Base-by-base conservation (phyloP, 352 stramenopile species). In the Elongisporangium senticosum region DNA sequence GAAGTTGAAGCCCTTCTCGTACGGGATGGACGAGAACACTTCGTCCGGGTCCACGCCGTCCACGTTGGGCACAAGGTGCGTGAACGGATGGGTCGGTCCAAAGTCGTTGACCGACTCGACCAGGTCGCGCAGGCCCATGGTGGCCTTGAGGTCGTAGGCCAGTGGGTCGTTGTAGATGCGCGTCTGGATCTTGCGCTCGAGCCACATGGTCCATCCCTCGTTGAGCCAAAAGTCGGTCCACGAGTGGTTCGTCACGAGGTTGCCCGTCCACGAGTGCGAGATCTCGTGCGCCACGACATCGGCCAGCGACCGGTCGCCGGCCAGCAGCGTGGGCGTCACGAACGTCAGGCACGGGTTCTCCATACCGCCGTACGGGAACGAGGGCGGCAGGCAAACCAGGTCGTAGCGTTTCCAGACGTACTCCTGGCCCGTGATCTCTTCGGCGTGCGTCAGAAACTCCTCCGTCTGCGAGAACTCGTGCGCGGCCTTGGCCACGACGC, bases 171-270 rank as follows among this genome's bases (percentile, higher is more conserved):
- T 59, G 17, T 73, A 57, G 53, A 85, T 86, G 4, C 65, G 69
- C 3, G 77, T 79, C 77, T 98, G 96, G 59, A 99, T 98, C 65
- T 98, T 98, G 37, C 96, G 83, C 75, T 99, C 89, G n/a, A 98
- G 83, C 84, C 96, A 99, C 58, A 97, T 88, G 1, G 97, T 99
- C 93, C 93, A 99, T 13, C 96, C 96, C 63, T 99, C 97, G 67
- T 99, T 99, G n/a, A 99, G 74, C 96, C 96, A 99, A 69, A 99
- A 99, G 69, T 98, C 87, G 19, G 86, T 86, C 86, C 88, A 99
- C 53, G 88, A 97, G 56, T 76, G 75, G 81, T 99, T 99, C 8
- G 96, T 99, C 14, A 99, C 89, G 7, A 99, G 64, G 73, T 99
- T 99, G 5, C 97, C 97, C 0, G 92, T 98, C 97, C 97, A 99